Evolutionary conservation across 768 basidiomycete species (phyloP).

Genomic region (Multifurca ochricompacta): DNA sequence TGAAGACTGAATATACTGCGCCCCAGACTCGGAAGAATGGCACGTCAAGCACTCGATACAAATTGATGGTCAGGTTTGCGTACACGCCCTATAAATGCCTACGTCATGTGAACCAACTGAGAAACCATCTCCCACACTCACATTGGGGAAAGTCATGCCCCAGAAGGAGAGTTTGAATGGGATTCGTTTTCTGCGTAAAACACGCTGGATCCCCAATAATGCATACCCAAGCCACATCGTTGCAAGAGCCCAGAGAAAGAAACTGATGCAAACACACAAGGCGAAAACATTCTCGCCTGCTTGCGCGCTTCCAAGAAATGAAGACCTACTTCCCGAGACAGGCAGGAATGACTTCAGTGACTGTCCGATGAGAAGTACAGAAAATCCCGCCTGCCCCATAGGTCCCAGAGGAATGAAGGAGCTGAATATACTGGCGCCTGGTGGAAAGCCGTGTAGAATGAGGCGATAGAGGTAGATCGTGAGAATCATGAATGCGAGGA

Average conservation of each 20-base stretch:
- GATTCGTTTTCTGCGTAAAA: slow-evolving; percentile 34
- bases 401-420: slow-evolving; percentile 72
- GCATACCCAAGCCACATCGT: slow-evolving; percentile 57
- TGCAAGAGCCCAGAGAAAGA: slow-evolving; percentile 54
- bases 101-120: neutral
- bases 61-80: slow-evolving; percentile 51
- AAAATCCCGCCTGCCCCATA: slow-evolving; percentile 57
- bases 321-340: slow-evolving; percentile 27
- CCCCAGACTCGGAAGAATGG: slow-evolving; percentile 51
- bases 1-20: slow-evolving; percentile 42
- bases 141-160: slow-evolving; percentile 69
- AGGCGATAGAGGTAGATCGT: slow-evolving; percentile 56
- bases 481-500: slow-evolving; percentile 58
- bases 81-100: slow-evolving; percentile 48
- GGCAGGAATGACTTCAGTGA: slow-evolving; percentile 36
- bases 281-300: slow-evolving; percentile 38
- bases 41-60: slow-evolving; percentile 44
- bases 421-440: slow-evolving; percentile 41
- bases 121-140: slow-evolving; percentile 25
- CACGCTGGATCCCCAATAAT: slow-evolving; percentile 40
- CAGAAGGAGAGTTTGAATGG: slow-evolving; percentile 54
- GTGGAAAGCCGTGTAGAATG: slow-evolving; percentile 47
- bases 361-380: slow-evolving; percentile 48
- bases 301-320: slow-evolving; percentile 29
- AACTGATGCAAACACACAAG: slow-evolving; percentile 40